Percentiles rank a stretch among this genome's conserved stretches.
phyloP scores from a whole-genome alignment of 106 monocot species.

The Phalaenopsis aphrodite region DNA sequence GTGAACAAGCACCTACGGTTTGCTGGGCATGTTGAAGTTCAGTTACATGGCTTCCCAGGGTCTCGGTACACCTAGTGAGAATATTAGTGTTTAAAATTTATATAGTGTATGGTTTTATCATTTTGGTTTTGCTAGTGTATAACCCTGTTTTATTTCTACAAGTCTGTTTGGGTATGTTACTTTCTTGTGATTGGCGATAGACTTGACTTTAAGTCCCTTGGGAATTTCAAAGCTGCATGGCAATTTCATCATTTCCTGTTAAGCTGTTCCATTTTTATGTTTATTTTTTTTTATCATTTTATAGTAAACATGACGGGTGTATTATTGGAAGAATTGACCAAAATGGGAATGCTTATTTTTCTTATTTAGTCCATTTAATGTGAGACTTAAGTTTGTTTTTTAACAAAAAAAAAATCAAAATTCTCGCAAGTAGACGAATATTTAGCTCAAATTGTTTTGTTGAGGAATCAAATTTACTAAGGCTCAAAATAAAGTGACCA shows the following conservation, averaged over 20 bases:
- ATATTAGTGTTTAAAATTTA: background rate
- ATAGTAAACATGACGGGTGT: background rate
- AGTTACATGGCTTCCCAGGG: background rate
- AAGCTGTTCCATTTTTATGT: background rate
- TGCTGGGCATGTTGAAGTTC: background rate
- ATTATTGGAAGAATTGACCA: background rate
- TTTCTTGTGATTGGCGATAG: background rate
- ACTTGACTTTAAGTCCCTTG: background rate
- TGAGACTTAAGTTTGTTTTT: background rate
- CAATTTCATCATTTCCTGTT: background rate
- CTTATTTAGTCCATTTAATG: background rate
- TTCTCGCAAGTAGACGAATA: too few species aligned
- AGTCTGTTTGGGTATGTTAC: background rate
- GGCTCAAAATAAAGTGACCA: too few species aligned
- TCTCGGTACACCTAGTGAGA: background rate
- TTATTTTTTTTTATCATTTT: background rate
- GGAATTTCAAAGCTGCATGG: background rate
- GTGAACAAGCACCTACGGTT: background rate
- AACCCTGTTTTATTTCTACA: background rate
- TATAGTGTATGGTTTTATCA: background rate
- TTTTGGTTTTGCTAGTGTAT: background rate
- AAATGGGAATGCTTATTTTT: background rate
- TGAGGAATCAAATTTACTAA: background rate
- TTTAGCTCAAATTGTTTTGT: too few species aligned
- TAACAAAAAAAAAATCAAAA: background rate